Percentiles rank a stretch among this genome's conserved stretches.
Evolutionary conservation across 225 moss, liverwort and hornwort genomes (phyloP).

Genomic region (Neckera pumila): DNA sequence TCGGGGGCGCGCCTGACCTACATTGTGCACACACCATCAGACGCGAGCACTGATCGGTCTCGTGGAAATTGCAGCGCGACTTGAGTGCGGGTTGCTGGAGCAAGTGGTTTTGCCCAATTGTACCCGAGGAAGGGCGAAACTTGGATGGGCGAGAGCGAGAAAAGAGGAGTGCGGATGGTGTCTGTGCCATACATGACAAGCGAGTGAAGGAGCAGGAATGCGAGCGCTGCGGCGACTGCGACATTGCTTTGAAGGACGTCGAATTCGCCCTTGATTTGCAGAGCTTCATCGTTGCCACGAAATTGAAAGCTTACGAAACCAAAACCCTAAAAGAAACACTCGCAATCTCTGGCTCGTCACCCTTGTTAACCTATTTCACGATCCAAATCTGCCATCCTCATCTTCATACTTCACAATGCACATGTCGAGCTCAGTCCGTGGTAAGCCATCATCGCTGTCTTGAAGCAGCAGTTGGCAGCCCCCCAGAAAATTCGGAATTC

Average conservation of each 20-base stretch:
- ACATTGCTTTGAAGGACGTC: background rate
- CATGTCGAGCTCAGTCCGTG: background rate
- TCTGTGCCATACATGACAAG: background rate
- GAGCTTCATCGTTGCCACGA: background rate
- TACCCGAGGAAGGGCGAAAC: background rate
- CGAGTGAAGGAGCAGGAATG: background rate
- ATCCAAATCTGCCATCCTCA: background rate
- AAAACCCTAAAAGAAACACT: background rate
- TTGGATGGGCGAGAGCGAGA: background rate
- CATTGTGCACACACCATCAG: background rate
- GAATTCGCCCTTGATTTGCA: background rate
- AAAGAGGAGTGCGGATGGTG: background rate
- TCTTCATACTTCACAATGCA: background rate
- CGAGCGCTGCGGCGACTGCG: background rate
- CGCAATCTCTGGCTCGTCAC: background rate
- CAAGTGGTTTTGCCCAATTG: background rate
- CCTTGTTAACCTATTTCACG: background rate
- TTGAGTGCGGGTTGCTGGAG: too few relatives aligned
- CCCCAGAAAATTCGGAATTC: too few relatives aligned
- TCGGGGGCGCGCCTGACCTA: background rate
- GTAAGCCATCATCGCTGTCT: background rate
- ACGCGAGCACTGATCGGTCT: background rate
- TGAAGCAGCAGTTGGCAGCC: too few relatives aligned
- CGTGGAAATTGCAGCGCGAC: background rate
- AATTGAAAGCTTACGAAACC: background rate